Percentiles rank a stretch among this genome's conserved stretches.
These are phyloP conservation scores for Beta corolliflora DNA, from an alignment of 179 eudicot genomes.

Conservation along the genomic window DNA sequence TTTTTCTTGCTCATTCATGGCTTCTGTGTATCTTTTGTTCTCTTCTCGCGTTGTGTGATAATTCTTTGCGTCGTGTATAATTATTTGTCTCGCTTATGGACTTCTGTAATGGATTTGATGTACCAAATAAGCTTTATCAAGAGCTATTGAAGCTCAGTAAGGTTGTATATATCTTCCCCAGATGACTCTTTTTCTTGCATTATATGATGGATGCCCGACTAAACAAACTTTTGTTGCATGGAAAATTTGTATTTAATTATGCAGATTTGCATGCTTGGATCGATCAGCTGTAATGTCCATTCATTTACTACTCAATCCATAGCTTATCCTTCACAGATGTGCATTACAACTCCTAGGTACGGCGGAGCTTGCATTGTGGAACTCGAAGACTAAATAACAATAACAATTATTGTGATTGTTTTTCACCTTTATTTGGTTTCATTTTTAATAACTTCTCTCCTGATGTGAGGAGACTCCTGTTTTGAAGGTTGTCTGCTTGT, in stretches of 20 bases:
- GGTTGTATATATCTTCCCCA: neutral
- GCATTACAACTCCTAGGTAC: too few relatives aligned
- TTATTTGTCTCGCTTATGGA: conserved; percentile 4
- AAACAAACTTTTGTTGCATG: neutral
- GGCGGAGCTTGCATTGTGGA: too few relatives aligned
- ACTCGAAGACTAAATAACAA: too few relatives aligned
- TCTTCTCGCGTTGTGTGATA: neutral
- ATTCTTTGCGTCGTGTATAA: conserved; percentile 6
- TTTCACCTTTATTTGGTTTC: too few relatives aligned
- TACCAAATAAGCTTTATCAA: conserved; percentile 10
- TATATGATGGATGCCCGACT: too few relatives aligned
- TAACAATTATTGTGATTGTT: too few relatives aligned
- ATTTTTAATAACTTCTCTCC: too few relatives aligned
- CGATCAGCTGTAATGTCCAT: too few relatives aligned
- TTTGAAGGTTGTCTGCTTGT: too few relatives aligned
- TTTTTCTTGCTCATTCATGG: conserved; percentile 24
- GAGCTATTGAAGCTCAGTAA: conserved; percentile 3
- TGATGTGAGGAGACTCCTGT: too few relatives aligned
- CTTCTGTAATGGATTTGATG: neutral
- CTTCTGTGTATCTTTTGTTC: neutral
- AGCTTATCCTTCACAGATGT: too few relatives aligned
- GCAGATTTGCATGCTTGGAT: neutral
- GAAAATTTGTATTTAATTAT: neutral
- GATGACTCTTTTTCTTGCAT: neutral
- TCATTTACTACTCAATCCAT: neutral